Evolutionary conservation across 2,329 filamentous ascomycete species (phyloP).

Genomic region (Alternaria consortialis): DNA sequence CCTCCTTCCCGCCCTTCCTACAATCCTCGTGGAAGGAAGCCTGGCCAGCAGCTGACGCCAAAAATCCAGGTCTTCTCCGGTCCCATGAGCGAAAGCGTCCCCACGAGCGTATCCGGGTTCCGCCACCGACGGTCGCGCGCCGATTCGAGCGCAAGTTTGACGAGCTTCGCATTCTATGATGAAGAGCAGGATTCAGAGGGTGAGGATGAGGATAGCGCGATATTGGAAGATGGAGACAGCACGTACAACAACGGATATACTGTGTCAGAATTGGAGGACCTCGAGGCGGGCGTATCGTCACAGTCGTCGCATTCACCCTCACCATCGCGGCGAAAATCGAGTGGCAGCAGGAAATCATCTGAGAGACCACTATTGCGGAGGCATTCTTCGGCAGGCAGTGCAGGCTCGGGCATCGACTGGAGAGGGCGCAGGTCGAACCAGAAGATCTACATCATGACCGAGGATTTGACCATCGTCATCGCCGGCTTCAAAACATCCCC

Average conservation of each 20-base stretch:
- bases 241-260: constrained; percentile 48
- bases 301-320: constrained; percentile 32
- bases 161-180: constrained; percentile 79
- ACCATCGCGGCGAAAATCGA: constrained; percentile 66
- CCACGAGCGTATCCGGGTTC: constrained; percentile 91
- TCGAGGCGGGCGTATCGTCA: constrained; percentile 48
- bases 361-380: constrained; percentile 73
- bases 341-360: constrained; percentile 66
- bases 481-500: constrained; percentile 86
- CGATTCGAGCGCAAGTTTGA: constrained; percentile 79
- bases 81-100: constrained; percentile 94
- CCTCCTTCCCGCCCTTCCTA: constrained; percentile 21
- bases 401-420: constrained; percentile 66
- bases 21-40: constrained; percentile 17
- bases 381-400: constrained; percentile 74
- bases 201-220: constrained; percentile 47
- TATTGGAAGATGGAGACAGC: constrained; percentile 43
- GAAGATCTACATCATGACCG: constrained; percentile 91
- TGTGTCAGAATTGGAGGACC: constrained; percentile 61
- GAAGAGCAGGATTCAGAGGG: constrained; percentile 69
- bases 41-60: constrained; percentile 48
- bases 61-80: constrained; percentile 78
- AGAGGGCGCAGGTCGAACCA: constrained; percentile 75
- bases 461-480: constrained; percentile 93
- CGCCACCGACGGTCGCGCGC: constrained; percentile 81